Base-by-base conservation (phyloP, 768 basidiomycete genomes). In the Rhodotorula diobovata region DNA sequence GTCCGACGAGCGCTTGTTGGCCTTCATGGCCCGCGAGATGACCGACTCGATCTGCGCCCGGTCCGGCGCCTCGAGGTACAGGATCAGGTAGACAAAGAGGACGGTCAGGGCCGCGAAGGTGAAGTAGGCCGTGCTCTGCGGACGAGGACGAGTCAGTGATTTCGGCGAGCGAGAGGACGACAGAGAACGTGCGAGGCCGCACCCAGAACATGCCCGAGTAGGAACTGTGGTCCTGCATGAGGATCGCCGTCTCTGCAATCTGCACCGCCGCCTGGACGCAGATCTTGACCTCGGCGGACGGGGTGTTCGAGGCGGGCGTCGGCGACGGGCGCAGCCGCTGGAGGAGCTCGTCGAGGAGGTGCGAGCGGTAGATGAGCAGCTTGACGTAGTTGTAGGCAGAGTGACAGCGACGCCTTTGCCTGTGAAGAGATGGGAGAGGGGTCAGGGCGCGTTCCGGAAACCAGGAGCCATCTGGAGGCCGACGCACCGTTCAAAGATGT, bases 321-420 rank as follows among this genome's bases (percentile, higher is more conserved):
- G 43, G 14, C 39, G n/a, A n/a, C 6, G 45, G 32, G 2, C 60
- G 60, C 12, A 61, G 32, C 6, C 60, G 60, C 4, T 12, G 9
- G 32, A 61, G 32, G 3, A 61, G 60, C 45, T 61, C 60, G 45
- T 61, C 60, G 14, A 61, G 46, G 20, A 61, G 18, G 60, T 48
- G 28, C 0, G 45, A 48, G 10, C 60, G 60, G 45, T 61, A 61
- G 5, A 46, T 30, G 32, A 61, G 60, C 7, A 61, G 46, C 12
- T n/a, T 45, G 32, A 61, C 46, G 46, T 34, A 61, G 18, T 46
- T 30, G 60, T 48, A 61, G 1, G 60, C 34, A 14, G 60, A 46
- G n/a, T 32, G 45, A 32, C 45, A 45, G 32, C 60, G 45, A 18
- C 46, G 46, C 8, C 46, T 45, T 48, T 61, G 60, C 20, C 57